Base-by-base conservation (phyloP, 345 rosid species). In the Pistacia integerrima region DNA sequence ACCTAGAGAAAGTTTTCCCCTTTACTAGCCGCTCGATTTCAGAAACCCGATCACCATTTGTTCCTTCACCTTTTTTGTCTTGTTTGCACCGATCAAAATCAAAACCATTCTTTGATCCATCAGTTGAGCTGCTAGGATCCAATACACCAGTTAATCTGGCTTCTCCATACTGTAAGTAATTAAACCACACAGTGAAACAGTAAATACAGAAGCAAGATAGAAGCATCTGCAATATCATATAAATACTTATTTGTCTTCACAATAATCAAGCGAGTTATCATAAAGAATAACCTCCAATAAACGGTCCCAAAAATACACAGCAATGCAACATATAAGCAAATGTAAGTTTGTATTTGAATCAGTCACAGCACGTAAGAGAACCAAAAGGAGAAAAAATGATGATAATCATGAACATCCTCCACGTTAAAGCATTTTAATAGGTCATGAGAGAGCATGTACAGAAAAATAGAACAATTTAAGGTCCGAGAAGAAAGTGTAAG, bases 21-120 rank as follows among this genome's bases (percentile, higher is more conserved):
- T 81, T 84, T 79, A 94, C 68, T 75, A 92, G 83, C 84, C 81
- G 90, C 85, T 91, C 97, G 79, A 94, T 90, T 78, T 90, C 93
- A 75, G 88, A 83, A 79, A 92, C 67, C 55, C 75, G 82, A 68
- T 69, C 69, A 35, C 61, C 83, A 69, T 82, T 81, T 70, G 75
- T 69, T 20, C 58, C 44, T 13, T 60, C 69, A 69, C 62, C 81
- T 68, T 58, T 73, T 62, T 76, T 60, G 64, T 75, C 82, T 63
- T 77, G 78, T 75, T 66, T 73, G 33, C 75, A 70, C 79, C 83
- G 82, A 73, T 79, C 80, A 70, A 69, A 64, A 9, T 59, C 86
- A 71, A 76, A 76, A 64, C 44, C 67, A 56, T 64, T 56, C 67
- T 68, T 81, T 36, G 74, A 69, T 49, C 67, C 62, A 77, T 84